Percentiles rank a stretch among this genome's conserved stretches.
Evolutionary conservation across 1,284 basidiomycete genomes (phyloP).

Genomic region (Schizophyllum amplum): DNA sequence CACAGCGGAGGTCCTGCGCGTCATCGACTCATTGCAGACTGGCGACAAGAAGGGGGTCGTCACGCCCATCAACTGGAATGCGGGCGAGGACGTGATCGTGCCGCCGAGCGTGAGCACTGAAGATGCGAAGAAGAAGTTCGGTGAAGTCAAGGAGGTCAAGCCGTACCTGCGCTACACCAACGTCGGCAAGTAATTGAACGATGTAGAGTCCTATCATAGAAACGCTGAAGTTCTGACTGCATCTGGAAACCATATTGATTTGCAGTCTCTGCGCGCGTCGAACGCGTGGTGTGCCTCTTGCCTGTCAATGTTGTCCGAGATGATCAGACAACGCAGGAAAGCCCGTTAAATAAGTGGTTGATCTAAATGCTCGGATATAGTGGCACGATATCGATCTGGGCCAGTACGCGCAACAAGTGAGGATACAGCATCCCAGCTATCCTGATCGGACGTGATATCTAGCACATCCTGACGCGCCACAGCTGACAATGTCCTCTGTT

Average conservation of each 20-base stretch:
- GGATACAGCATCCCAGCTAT: background rate
- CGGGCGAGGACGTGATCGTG: background rate
- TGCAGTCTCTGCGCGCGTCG: too few species aligned
- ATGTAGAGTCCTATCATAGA: background rate
- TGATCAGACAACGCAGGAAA: too few species aligned
- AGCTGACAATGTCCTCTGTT: too few species aligned
- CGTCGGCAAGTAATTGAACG: background rate
- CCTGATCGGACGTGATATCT: background rate
- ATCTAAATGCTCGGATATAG: too few species aligned
- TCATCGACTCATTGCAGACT: conserved; percentile 53
- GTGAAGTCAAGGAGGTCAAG: background rate
- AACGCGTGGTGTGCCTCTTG: too few species aligned
- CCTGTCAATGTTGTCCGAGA: background rate
- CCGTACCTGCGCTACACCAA: background rate
- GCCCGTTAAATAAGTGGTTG: too few species aligned
- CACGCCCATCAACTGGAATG: conserved; percentile 63
- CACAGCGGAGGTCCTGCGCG: conserved; percentile 21
- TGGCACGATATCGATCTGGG: background rate
- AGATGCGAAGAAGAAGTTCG: background rate
- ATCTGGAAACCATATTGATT: too few species aligned
- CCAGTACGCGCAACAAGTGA: background rate
- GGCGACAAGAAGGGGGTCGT: conserved; percentile 65
- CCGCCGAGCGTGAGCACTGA: background rate
- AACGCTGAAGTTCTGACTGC: background rate
- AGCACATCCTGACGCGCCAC: background rate